These are phyloP conservation scores for Macrophomina pseudophaseolina DNA, from an alignment of 2,329 filamentous ascomycete species.

Conservation along the genomic window DNA sequence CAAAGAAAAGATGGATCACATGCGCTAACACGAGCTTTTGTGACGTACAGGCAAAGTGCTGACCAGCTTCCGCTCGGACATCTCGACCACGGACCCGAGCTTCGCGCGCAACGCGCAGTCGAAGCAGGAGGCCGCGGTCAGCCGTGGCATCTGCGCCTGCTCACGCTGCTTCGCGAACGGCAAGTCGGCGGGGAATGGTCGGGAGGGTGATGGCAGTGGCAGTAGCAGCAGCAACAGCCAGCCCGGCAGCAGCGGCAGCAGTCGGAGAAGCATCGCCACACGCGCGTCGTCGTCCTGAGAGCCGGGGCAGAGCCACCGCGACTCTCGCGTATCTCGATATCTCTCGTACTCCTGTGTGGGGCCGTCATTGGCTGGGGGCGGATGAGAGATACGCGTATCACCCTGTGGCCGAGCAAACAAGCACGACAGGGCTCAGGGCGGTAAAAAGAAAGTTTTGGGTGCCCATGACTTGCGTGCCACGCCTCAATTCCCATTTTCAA, in stretches of 20 bases:
- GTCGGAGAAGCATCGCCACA: background rate
- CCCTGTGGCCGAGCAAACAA: too few relatives aligned
- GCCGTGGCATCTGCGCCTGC: conserved; percentile 1
- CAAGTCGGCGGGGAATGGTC: background rate
- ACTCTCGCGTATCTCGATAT: too few relatives aligned
- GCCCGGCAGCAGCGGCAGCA: background rate
- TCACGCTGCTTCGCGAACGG: conserved; percentile 15
- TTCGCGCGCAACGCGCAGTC: conserved; percentile 5
- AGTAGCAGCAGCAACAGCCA: background rate
- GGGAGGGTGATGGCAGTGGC: background rate
- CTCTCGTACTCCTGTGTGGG: too few relatives aligned
- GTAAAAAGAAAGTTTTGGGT: too few relatives aligned
- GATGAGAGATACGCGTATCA: too few relatives aligned
- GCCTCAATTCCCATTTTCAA: background rate
- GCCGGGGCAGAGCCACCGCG: background rate
- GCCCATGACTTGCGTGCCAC: too few relatives aligned
- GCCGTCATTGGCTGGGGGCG: too few relatives aligned
- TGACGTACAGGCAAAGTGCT: conserved; percentile 6
- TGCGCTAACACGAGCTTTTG: conserved; percentile 5
- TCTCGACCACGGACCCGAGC: conserved; percentile 14
- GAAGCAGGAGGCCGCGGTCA: background rate
- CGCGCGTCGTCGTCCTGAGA: background rate
- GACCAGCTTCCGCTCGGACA: conserved; percentile 19
- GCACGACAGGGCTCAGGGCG: too few relatives aligned
- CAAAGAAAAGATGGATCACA: background rate